Evolutionary conservation across 148 eudicot species (phyloP), one percentile per base, ranked within the genome.

Genomic region (Silene conica): DNA sequence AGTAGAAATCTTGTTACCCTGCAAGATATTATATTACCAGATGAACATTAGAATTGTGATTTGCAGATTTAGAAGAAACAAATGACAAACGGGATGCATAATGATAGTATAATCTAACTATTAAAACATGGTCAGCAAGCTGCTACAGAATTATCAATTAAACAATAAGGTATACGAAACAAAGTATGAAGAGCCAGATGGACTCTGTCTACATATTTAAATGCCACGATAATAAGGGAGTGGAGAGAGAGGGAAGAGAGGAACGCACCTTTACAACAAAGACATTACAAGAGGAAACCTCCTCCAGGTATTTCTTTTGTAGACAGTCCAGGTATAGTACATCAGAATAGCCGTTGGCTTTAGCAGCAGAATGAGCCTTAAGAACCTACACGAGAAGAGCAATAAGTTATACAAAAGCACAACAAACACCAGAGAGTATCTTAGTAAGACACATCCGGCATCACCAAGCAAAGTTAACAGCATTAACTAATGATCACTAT

Each of bases 261-360:
- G 71, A 71, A 20, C 75, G 74, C 84, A 95, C 99, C 98, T 92
- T 92, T 21, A 92, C 97, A 65, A 92, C 85, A 78, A 95, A 95
- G 34, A 95, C 88, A 73, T 95, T 92, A 84, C 97, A 90, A 75
- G 97, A 87, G 57, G 99, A 95, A 59, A 95, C 97, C 77, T 95
- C 97, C 85, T 95, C 99, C 77, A 95, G 87, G 79, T 95, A 95
- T 71, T 82, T 95, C 73, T 92, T 92, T 79, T 90, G 84, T 73
- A 87, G 80, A 75, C 96, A 86, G 82, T 95, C 99, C 74, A 95
- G 85, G 79, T 95, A 95, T 50, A 95, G 80, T 79, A 95, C 99
- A 81, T 95, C 97, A 45, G 96, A 88, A 80, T 75, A 95, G 48
- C 97, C 99, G 69, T 92, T 83, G 66, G 96, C 93, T 84, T 92